Evolutionary conservation across 345 rosid genomes (phyloP), one percentile per base, ranked within the genome.

Genomic region (Punica granatum): DNA sequence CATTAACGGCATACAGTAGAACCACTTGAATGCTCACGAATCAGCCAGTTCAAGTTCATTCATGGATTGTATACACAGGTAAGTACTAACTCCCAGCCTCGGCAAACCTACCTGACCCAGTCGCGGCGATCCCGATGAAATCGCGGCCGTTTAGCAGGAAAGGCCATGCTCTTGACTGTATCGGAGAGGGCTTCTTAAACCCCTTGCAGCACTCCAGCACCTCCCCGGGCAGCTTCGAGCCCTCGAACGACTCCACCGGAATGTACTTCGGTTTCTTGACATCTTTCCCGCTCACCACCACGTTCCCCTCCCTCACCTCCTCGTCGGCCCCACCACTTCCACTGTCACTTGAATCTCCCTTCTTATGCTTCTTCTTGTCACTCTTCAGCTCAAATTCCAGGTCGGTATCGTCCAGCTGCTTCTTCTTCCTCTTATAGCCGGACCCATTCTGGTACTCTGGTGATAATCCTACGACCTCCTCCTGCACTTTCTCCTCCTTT

Each of bases 121-220:
- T 94, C 36, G 86, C 89, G 0, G 99, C 98, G 71, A 91, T 91
- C 30, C 99, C 98, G 6, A 94, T 86, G 70, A 94, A 86, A 80
- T 94, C 98, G 71, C 99, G 97, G 10, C 88, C 93, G 54, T 86
- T 81, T 73, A 94, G 75, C 81, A 94, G 71, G 78, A 89, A 91
- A 3, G 99, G 99, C 99, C 98, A 94, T 1, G 96, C 82, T 64
- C 86, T 86, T 7, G 99, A 82, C 83, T 94, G 99, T 79, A 91
- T 91, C 0, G 96, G 88, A 54, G 99, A 94, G 3, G 99, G 99
- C 12, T 69, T 84, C 73, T 82, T 71, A 64, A 91, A 94, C 66
- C 72, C 76, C 76, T 85, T 84, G 73, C 98, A 94, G 78, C 96
- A 94, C 41, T 72, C 71, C 60, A 94, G 69, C 32, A 94, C 99